Evolutionary conservation across 2,329 filamentous ascomycete genomes (phyloP), one percentile per base, ranked within the genome.

Genomic region (Aspergillus udagawae): DNA sequence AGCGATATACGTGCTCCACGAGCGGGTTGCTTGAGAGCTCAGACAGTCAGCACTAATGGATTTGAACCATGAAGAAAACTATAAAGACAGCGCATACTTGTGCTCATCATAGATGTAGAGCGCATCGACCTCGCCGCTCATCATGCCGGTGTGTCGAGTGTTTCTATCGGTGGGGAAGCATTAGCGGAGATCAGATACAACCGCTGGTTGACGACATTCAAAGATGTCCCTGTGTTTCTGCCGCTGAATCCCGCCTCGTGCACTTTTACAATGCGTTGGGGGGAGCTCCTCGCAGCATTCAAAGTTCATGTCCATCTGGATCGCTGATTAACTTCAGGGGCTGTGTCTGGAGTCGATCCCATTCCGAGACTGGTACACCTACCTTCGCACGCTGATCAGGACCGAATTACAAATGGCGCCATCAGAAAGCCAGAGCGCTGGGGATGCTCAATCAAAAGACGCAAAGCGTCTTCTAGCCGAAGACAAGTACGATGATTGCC

Each of bases 41-140:
- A 42, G 53, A 49, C 52, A 56, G 56, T 59, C 56, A 65, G 66
- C 53, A 51, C 49, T 32, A 14, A 48, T 64, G 47, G 32, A 38
- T 57, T n/a, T 23, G 17, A 7, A 57, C 8, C 12, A 38, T 50
- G 25, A 27, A 12, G 29, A 5, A 45, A 17, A 12, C 23, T 14
- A 21, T 41, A 4, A 29, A 23, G 42, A 9, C 42, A 58, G 29
- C 65, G 54, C 83, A 70, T 79, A 96, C 92, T 92, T 91, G 78
- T 92, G 86, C 80, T 97, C 92, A 84, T 97, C 92, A 76, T 90
- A 97, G 73, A 99, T 92, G 80, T 97, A 93, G 70, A 99, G 82
- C 73, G 93, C 94, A 81, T 97, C 93, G 71, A 99, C 90, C 72
- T 90, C 86, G 79, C 91, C 86, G 79, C 84, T 90, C 89, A 92